Percentiles rank a stretch among this genome's conserved stretches.
phyloP scores from a whole-genome alignment of 1,139 yeast genomes.

The Diutina rugosa region DNA sequence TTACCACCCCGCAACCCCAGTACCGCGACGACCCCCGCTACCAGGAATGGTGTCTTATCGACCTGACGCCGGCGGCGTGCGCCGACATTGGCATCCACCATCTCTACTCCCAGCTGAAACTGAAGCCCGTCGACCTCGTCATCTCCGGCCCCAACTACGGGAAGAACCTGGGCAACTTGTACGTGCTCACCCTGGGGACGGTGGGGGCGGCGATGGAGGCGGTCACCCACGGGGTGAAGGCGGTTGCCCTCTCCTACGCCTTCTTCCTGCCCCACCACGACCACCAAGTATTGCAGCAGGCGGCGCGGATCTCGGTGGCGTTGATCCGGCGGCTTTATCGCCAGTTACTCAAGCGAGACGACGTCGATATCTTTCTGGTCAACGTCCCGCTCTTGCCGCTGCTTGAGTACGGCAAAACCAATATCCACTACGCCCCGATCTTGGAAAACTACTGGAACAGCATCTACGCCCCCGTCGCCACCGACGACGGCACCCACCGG shows the following conservation, averaged over 20 bases:
- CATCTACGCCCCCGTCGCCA: slow-evolving; percentile 24
- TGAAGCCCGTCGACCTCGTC: slow-evolving; percentile 63
- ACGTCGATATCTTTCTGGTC: slow-evolving; percentile 65
- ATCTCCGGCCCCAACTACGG: slow-evolving; percentile 95
- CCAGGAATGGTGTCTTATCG: slow-evolving; percentile 77
- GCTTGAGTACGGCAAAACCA: slow-evolving; percentile 38
- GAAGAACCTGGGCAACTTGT: slow-evolving; percentile 81
- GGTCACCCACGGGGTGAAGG: slow-evolving; percentile 58
- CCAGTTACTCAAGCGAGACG: slow-evolving; percentile 35
- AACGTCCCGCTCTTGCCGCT: slow-evolving; percentile 62
- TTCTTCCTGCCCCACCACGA: slow-evolving; percentile 47
- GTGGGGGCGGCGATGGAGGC: slow-evolving; percentile 97
- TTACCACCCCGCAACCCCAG: slow-evolving; percentile 25
- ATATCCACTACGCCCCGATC: slow-evolving; percentile 62
- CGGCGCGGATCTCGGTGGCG: slow-evolving; percentile 55
- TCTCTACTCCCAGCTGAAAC: slow-evolving; percentile 24
- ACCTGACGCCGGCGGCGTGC: slow-evolving; percentile 94
- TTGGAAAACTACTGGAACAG: slow-evolving; percentile 71
- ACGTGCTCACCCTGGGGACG: slow-evolving; percentile 89
- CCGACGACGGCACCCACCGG: slow-evolving; percentile 13
- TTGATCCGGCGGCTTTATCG: slow-evolving; percentile 44
- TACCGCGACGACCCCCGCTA: slow-evolving; percentile 12
- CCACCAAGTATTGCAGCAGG: slow-evolving; percentile 42
- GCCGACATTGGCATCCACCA: slow-evolving; percentile 84
- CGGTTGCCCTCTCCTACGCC: slow-evolving; percentile 79